Evolutionary conservation across 2,329 filamentous ascomycete species (phyloP).

Genomic region (Rachicladosporium sp.): DNA sequence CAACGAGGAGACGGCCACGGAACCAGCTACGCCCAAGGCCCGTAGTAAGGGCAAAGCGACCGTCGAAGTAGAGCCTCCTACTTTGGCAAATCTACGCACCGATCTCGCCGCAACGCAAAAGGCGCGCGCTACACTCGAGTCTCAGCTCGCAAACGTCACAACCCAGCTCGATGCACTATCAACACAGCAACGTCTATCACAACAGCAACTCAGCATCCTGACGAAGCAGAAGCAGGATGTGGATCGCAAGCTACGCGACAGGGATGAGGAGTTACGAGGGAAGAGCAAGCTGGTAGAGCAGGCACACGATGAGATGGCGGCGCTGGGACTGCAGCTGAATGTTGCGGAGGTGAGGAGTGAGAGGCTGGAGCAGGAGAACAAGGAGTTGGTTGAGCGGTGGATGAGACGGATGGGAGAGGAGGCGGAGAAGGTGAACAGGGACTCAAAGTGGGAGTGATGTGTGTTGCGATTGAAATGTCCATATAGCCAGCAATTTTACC

Average conservation of each 20-base stretch:
- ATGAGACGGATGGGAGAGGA: conserved; percentile 79
- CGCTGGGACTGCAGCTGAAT: conserved; percentile 75
- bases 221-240: conserved; percentile 50
- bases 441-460: conserved; percentile 17
- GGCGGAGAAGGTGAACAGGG: conserved; percentile 71
- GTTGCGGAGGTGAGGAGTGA: conserved; percentile 66
- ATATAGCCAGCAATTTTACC: too few species aligned
- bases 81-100: conserved; percentile 37
- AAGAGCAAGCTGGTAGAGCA: conserved; percentile 77
- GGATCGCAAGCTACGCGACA: conserved; percentile 58
- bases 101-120: conserved; percentile 69
- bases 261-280: conserved; percentile 71
- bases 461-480: too few species aligned
- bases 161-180: conserved; percentile 54
- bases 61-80: too few species aligned
- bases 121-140: conserved; percentile 55
- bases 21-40: too few species aligned
- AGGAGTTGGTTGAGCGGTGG: conserved; percentile 81
- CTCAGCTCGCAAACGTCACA: conserved; percentile 49
- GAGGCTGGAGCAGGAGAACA: conserved; percentile 68
- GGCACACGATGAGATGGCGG: conserved; percentile 86
- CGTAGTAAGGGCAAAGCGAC: too few species aligned
- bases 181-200: conserved; percentile 46
- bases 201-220: conserved; percentile 48
- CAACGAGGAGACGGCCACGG: too few species aligned